These are phyloP conservation scores for Calonectria naviculata DNA, from an alignment of 2,329 filamentous ascomycete genomes.

Conservation along the genomic window DNA sequence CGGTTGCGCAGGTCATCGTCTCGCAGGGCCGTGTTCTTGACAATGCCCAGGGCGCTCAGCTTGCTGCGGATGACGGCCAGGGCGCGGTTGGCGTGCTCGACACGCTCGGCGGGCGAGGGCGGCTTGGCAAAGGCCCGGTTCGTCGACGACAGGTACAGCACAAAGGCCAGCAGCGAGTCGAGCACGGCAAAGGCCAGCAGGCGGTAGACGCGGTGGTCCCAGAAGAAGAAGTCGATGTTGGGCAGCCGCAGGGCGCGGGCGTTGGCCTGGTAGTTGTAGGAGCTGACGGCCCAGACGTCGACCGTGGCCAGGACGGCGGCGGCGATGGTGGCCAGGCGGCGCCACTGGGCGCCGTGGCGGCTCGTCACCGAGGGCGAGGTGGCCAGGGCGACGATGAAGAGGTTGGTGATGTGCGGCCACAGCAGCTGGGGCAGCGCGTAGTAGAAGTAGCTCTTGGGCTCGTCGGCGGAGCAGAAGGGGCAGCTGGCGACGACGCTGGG, in stretches of 20 bases:
- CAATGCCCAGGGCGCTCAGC: constrained; percentile 77
- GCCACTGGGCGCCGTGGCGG: constrained; percentile 73
- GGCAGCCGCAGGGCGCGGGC: constrained; percentile 68
- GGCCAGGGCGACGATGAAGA: constrained; percentile 75
- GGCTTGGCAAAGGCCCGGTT: constrained; percentile 79
- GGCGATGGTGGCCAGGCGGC: constrained; percentile 74
- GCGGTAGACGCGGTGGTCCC: constrained; percentile 73
- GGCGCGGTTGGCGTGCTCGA: constrained; percentile 68
- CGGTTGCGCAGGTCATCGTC: constrained; percentile 77
- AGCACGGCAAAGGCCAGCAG: constrained; percentile 71
- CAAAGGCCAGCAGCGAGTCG: constrained; percentile 70
- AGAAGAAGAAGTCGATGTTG: constrained; percentile 79
- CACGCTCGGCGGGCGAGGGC: constrained; percentile 70
- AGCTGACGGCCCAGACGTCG: constrained; percentile 74
- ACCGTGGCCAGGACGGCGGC: constrained; percentile 67
- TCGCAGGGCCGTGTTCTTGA: constrained; percentile 83
- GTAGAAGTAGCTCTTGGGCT: constrained; percentile 77
- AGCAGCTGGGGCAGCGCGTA: constrained; percentile 82
- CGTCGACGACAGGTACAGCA: constrained; percentile 82
- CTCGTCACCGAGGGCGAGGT: constrained; percentile 78
- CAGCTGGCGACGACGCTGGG: constrained; percentile 79
- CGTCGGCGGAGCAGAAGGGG: constrained; percentile 83
- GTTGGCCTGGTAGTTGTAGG: constrained; percentile 75
- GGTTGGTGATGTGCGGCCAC: constrained; percentile 83
- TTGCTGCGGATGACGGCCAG: constrained; percentile 73